These are phyloP conservation scores for Ophiostoma australiae DNA, from an alignment of 2,329 filamentous ascomycete species.

Conservation along the genomic window DNA sequence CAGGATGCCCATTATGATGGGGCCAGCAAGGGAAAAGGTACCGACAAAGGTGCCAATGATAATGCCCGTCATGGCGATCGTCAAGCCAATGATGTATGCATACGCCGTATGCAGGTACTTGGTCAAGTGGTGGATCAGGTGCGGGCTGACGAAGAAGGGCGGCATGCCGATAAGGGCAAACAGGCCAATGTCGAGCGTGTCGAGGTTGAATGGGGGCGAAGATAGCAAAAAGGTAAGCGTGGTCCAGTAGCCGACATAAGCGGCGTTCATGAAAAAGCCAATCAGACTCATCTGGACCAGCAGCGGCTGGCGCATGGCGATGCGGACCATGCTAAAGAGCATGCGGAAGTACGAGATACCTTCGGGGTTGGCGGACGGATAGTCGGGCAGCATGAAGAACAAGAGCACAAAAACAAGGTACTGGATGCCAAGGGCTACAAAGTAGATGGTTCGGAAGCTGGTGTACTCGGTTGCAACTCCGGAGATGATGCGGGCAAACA, in stretches of 20 bases:
- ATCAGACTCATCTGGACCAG: constrained; percentile 65
- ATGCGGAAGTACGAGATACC: constrained; percentile 58
- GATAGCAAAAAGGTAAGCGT: constrained; percentile 62
- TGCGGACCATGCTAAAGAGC: constrained; percentile 53
- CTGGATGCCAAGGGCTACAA: constrained; percentile 65
- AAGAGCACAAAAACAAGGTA: constrained; percentile 59
- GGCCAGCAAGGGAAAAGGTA: constrained; percentile 26
- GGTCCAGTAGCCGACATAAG: constrained; percentile 45
- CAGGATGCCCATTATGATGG: constrained; percentile 25
- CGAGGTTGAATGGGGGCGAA: constrained; percentile 59
- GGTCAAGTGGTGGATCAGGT: constrained; percentile 22
- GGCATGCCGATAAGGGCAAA: constrained; percentile 67
- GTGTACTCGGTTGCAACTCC: constrained; percentile 19
- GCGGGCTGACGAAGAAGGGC: constrained; percentile 26
- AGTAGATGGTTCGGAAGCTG: constrained; percentile 51
- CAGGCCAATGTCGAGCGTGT: constrained; percentile 63
- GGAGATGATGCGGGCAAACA: constrained; percentile 53
- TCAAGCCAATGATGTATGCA: constrained; percentile 21
- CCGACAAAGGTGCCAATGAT: constrained; percentile 26
- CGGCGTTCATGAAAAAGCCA: constrained; percentile 54
- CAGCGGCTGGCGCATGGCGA: constrained; percentile 59
- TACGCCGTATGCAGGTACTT: constrained; percentile 20
- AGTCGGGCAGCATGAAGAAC: constrained; percentile 71
- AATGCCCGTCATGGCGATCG: constrained; percentile 21
- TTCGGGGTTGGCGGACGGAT: constrained; percentile 61